Percentiles rank a stretch among this genome's conserved stretches.
Evolutionary conservation across 2,329 filamentous ascomycete species (phyloP).

Genomic region (Penicillium sumatraense): DNA sequence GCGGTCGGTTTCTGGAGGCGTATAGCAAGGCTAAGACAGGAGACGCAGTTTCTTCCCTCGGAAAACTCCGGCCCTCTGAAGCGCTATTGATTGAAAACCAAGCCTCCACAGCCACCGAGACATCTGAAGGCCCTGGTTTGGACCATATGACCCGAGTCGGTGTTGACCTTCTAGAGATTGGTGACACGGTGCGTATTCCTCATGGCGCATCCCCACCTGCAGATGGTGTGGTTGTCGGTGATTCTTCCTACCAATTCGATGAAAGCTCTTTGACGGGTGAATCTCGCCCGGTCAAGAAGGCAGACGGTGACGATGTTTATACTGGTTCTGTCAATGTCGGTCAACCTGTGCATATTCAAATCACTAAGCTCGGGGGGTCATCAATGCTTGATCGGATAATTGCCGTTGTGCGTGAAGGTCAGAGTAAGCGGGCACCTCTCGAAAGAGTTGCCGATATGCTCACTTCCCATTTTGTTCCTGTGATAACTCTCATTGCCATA

Average conservation of each 20-base stretch:
- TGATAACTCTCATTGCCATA: conserved; percentile 54
- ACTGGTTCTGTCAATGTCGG: conserved; percentile 55
- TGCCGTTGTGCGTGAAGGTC: conserved; percentile 53
- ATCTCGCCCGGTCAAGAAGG: conserved; percentile 51
- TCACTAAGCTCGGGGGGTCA: conserved; percentile 51
- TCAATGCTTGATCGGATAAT: conserved; percentile 58
- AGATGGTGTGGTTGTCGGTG: conserved; percentile 67
- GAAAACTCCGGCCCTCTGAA: conserved; percentile 75
- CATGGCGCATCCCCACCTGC: conserved; percentile 84
- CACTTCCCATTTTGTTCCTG: conserved; percentile 55
- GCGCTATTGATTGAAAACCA: conserved; percentile 65
- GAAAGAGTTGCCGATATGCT: conserved; percentile 53
- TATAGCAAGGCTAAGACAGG: conserved; percentile 92
- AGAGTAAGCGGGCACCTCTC: conserved; percentile 54
- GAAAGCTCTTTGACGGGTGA: conserved; percentile 82
- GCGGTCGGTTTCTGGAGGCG: conserved; percentile 66
- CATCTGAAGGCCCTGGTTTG: conserved; percentile 4
- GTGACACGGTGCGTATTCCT: conserved; percentile 74
- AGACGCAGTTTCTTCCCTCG: conserved; percentile 79
- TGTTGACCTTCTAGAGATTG: conserved; percentile 73
- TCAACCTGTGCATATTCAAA: conserved; percentile 47
- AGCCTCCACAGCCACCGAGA: background rate
- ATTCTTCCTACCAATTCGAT: conserved; percentile 72
- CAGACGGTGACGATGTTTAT: conserved; percentile 47
- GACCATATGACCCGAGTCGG: conserved; percentile 51